Evolutionary conservation across 2,329 filamentous ascomycete species (phyloP).

Genomic region (Fusarium sp.): DNA sequence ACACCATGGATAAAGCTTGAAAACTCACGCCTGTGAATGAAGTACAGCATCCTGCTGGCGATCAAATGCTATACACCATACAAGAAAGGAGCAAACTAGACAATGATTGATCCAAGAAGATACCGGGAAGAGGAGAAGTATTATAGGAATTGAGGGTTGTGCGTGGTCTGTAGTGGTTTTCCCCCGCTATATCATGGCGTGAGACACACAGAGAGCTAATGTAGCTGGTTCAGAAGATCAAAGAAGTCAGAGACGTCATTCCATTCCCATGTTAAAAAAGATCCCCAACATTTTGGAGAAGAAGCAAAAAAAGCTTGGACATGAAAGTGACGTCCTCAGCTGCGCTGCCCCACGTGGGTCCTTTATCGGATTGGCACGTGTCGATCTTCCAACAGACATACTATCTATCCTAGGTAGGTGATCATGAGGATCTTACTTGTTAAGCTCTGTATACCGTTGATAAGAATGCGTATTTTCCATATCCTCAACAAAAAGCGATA

Average conservation of each 20-base stretch:
- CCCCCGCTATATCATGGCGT: conserved; percentile 31
- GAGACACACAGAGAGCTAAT: conserved; percentile 10
- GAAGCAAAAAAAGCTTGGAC: conserved; percentile 37
- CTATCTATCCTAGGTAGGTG: conserved; percentile 1
- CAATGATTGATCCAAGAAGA: not conserved
- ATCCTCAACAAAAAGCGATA: not conserved
- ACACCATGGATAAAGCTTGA: not conserved
- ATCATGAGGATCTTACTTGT: conserved; percentile 21
- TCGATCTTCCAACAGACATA: conserved; percentile 7
- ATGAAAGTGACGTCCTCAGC: conserved; percentile 33
- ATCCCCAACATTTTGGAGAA: conserved; percentile 42
- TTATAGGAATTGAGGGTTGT: conserved; percentile 11
- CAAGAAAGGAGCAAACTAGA: not conserved
- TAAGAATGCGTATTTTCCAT: not conserved
- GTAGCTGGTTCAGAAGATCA: conserved; percentile 3
- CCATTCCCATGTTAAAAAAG: conserved; percentile 1
- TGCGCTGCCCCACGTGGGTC: conserved; percentile 32
- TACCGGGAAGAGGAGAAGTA: not conserved
- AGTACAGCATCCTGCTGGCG: conserved; percentile 34
- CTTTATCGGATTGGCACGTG: conserved; percentile 19
- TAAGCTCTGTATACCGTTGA: not conserved
- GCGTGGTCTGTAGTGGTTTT: not conserved
- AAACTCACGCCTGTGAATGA: conserved; percentile 38
- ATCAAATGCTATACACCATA: conserved; percentile 3
- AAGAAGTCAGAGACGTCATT: conserved; percentile 31